These are phyloP conservation scores for Coelastrella sp. DNA, from an alignment of 139 green algal species.

Conservation along the genomic window DNA sequence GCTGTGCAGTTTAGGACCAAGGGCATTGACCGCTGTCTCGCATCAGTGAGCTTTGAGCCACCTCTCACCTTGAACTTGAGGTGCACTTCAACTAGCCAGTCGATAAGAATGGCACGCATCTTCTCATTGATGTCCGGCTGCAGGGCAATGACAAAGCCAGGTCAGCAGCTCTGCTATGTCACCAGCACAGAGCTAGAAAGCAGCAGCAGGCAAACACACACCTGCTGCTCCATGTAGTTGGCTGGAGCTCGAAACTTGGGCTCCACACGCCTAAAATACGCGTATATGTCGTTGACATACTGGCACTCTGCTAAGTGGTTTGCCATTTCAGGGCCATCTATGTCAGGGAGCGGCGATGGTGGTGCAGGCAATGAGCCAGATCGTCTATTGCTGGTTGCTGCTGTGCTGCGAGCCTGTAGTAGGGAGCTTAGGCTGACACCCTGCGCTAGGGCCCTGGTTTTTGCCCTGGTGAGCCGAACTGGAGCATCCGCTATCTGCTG, in stretches of 20 bases:
- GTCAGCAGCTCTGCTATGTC: not conserved
- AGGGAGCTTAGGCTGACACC: constrained; percentile 76
- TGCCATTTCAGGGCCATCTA: constrained; percentile 84
- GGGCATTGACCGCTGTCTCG: not conserved
- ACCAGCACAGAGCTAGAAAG: not conserved
- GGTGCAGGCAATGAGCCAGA: not conserved
- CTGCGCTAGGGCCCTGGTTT: constrained; percentile 35
- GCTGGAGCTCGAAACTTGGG: constrained; percentile 67
- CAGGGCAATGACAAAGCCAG: not conserved
- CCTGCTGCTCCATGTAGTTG: constrained; percentile 85
- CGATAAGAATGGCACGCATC: constrained; percentile 96
- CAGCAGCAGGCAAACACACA: constrained; percentile 35
- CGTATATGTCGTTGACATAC: constrained; percentile 96
- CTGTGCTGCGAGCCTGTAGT: constrained; percentile 61
- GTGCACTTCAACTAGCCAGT: constrained; percentile 99
- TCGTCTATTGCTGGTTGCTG: constrained; percentile 35
- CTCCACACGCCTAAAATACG: constrained; percentile 88
- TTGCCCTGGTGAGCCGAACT: constrained; percentile 33
- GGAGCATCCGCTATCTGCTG: constrained; percentile 40
- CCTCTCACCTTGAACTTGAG: constrained; percentile 98
- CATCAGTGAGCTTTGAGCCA: constrained; percentile 11
- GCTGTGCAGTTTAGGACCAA: not conserved
- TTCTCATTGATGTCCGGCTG: constrained; percentile 97
- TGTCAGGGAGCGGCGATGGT: constrained; percentile 79
- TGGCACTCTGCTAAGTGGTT: constrained; percentile 87